A percentile compares a stretch with the other conserved stretches of the same genome.
Evolutionary conservation across 371 early-diverging fungal genomes (phyloP).

Genomic region (Mortierella sp.): DNA sequence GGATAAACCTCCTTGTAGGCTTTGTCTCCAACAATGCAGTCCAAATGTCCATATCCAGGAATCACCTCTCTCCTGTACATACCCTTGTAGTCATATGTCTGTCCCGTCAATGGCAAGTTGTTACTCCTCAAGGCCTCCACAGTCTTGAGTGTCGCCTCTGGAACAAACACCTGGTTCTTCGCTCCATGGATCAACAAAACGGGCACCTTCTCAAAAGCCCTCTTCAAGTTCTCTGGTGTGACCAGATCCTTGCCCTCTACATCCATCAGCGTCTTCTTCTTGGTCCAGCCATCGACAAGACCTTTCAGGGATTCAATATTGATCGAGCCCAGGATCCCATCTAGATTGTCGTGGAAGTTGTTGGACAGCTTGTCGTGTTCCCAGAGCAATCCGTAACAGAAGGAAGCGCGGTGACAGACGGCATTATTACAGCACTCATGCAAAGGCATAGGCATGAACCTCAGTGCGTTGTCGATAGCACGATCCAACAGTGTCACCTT

Average conservation of each 20-base stretch:
- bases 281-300: constrained; percentile 37
- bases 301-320: constrained; percentile 51
- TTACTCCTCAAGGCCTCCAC: constrained; percentile 31
- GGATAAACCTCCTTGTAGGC: constrained; percentile 52
- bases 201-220: constrained; percentile 36
- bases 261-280: constrained; percentile 41
- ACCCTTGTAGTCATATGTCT: constrained; percentile 44
- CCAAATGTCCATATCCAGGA: constrained; percentile 51
- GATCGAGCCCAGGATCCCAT: constrained; percentile 47
- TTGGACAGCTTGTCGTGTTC: constrained; percentile 55
- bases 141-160: constrained; percentile 39
- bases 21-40: constrained; percentile 47
- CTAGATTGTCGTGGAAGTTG: constrained; percentile 52
- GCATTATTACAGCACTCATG: constrained; percentile 55
- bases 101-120: constrained; percentile 37
- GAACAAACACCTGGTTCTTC: constrained; percentile 49
- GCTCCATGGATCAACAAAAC: constrained; percentile 47
- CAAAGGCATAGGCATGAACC: constrained; percentile 36
- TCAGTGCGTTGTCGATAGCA: constrained; percentile 37
- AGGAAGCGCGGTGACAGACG: constrained; percentile 50
- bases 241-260: constrained; percentile 32
- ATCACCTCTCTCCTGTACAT: constrained; percentile 38
- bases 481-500: constrained; percentile 38
- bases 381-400: constrained; percentile 54
- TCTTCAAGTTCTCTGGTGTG: constrained; percentile 39